Evolutionary conservation across 2,329 filamentous ascomycete genomes (phyloP).

Genomic region (Chrysoporthe deuterocubensis): DNA sequence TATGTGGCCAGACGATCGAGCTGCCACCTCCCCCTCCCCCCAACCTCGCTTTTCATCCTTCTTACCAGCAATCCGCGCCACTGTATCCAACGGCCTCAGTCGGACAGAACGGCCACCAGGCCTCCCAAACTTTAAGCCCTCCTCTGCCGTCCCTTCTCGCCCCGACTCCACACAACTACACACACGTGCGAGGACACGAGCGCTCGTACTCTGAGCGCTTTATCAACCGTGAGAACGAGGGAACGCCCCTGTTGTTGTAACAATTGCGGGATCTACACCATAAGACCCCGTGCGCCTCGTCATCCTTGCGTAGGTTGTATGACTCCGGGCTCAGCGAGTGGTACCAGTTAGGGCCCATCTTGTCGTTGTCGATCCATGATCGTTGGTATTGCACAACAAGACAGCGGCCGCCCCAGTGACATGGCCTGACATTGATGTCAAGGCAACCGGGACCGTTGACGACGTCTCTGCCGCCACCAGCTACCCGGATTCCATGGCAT

Average conservation of each 20-base stretch:
- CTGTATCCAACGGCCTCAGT: too few relatives aligned
- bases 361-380: background rate
- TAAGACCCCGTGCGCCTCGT: background rate
- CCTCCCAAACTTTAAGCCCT: background rate
- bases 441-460: background rate
- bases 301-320: conserved; percentile 1
- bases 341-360: background rate
- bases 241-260: background rate
- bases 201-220: background rate
- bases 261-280: conserved; percentile 15
- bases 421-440: background rate
- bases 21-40: background rate
- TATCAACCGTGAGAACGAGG: background rate
- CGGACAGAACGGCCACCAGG: background rate
- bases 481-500: background rate
- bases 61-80: background rate
- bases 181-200: background rate
- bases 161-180: background rate
- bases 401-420: conserved; percentile 6
- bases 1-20: background rate
- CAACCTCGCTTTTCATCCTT: background rate
- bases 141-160: background rate
- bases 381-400: conserved; percentile 2
- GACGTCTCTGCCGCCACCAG: background rate
- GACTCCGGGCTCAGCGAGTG: background rate